Conservation (phyloP, 2,329 filamentous ascomycete species). For the Phaeosphaeriaceae sp. region DNA sequence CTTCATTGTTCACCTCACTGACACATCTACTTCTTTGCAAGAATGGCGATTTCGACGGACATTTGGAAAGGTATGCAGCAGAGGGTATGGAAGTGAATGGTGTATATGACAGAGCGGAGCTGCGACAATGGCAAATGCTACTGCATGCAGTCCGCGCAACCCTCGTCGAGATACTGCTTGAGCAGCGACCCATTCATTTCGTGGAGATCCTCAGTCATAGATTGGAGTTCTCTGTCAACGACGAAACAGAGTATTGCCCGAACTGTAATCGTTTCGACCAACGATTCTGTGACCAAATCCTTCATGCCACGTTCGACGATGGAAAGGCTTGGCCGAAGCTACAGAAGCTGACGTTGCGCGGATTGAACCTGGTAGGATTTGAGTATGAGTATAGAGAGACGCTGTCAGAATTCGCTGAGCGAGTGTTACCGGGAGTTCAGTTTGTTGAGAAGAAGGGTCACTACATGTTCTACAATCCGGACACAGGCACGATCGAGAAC, state of each 20-base stretch:
- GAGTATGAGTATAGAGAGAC: not conserved
- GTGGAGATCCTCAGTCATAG: not conserved
- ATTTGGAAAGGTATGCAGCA: not conserved
- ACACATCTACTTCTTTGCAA: not conserved
- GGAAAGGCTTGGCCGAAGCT: slow-evolving; percentile 4
- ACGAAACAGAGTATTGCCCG: not conserved
- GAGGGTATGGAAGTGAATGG: not conserved
- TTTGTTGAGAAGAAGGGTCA: not conserved
- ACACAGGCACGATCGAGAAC: not conserved
- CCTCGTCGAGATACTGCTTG: slow-evolving; percentile 4
- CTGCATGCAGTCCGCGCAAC: slow-evolving; percentile 2
- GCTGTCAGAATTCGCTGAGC: not conserved
- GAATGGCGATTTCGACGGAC: not conserved
- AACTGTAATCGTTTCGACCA: not conserved
- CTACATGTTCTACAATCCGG: slow-evolving; percentile 5
- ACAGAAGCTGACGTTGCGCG: slow-evolving; percentile 5
- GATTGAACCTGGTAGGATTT: not conserved
- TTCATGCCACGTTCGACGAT: slow-evolving; percentile 1
- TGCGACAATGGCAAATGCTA: slow-evolving; percentile 3
- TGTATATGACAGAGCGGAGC: not conserved
- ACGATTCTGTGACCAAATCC: not conserved
- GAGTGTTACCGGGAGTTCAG: slow-evolving; percentile 1
- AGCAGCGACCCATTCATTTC: slow-evolving; percentile 3
- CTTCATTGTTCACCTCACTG: not conserved
- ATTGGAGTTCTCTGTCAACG: not conserved